phyloP scores from a whole-genome alignment of 805 yeast genomes.

The Starmerella bombicola region DNA sequence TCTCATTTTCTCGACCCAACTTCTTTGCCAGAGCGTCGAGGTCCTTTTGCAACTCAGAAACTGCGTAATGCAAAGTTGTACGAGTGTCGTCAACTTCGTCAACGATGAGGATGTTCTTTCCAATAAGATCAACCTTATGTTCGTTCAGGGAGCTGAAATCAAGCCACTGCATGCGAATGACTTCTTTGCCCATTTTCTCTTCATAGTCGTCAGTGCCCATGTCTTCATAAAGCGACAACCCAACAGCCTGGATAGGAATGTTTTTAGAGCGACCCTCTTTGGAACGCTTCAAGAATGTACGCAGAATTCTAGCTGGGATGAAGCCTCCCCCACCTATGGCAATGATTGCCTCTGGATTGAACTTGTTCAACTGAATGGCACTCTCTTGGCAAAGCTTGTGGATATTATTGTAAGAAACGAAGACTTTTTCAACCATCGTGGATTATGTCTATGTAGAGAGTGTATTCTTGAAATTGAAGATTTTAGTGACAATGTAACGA shows the following conservation, averaged over 20 bases:
- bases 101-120: constrained; percentile 68
- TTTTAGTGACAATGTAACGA: no score
- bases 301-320: constrained; percentile 90
- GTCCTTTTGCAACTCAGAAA: constrained; percentile 58
- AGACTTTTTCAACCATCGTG: constrained; percentile 29
- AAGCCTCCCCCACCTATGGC: constrained; percentile 97
- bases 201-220: constrained; percentile 39
- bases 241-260: constrained; percentile 88
- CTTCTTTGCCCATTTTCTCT: constrained; percentile 62
- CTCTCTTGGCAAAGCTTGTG: constrained; percentile 71
- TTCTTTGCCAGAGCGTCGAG: constrained; percentile 47
- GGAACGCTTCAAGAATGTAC: constrained; percentile 64
- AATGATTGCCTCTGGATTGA: constrained; percentile 79
- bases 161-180: constrained; percentile 80
- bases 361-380: constrained; percentile 42
- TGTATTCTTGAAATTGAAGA: no score
- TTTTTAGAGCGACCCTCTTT: constrained; percentile 50
- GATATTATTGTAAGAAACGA: constrained; percentile 65
- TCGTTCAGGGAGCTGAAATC: constrained; percentile 61
- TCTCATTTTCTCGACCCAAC: constrained; percentile 45
- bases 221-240: constrained; percentile 82
- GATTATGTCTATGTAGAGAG: not conserved
- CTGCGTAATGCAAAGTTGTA: constrained; percentile 77
- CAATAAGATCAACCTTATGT: constrained; percentile 64
- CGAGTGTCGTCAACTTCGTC: constrained; percentile 91